These are phyloP conservation scores for Kodamaea ohmeri DNA, from an alignment of 1,139 yeast species.

Conservation along the genomic window DNA sequence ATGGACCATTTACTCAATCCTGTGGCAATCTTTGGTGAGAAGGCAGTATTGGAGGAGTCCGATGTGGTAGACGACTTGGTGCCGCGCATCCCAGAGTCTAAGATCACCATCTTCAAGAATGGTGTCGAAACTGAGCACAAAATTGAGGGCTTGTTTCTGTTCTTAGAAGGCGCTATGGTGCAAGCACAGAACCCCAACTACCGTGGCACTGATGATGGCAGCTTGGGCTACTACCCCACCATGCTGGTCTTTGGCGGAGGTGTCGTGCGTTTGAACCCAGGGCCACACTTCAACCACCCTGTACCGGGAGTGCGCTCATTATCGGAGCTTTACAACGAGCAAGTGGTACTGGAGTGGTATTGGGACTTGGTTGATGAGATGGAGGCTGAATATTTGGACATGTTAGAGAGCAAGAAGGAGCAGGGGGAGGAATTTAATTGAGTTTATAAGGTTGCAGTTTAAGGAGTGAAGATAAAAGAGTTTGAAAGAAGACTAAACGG, in stretches of 20 bases:
- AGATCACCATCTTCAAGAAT: slow-evolving; percentile 68
- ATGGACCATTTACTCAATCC: slow-evolving; percentile 79
- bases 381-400: slow-evolving; percentile 61
- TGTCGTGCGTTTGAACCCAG: slow-evolving; percentile 63
- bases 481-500: too few species aligned
- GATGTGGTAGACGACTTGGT: slow-evolving; percentile 22
- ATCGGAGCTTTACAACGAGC: slow-evolving; percentile 62
- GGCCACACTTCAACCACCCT: slow-evolving; percentile 57
- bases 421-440: background rate
- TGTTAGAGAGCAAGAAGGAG: slow-evolving; percentile 24
- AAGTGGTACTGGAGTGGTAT: slow-evolving; percentile 74
- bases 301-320: slow-evolving; percentile 42
- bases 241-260: slow-evolving; percentile 83
- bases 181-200: slow-evolving; percentile 51
- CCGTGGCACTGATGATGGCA: slow-evolving; percentile 69
- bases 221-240: slow-evolving; percentile 89
- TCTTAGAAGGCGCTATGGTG: slow-evolving; percentile 39
- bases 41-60: slow-evolving; percentile 41
- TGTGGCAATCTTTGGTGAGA: slow-evolving; percentile 66
- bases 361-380: slow-evolving; percentile 87
- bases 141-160: slow-evolving; percentile 68
- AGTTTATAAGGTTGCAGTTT: too few species aligned
- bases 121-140: slow-evolving; percentile 67
- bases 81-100: slow-evolving; percentile 54
- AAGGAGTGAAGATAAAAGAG: too few species aligned